A percentile compares a stretch with the other conserved stretches of the same genome.
These are phyloP conservation scores for Thalassia testudinum DNA, from an alignment of 116 monocot genomes.

Conservation along the genomic window DNA sequence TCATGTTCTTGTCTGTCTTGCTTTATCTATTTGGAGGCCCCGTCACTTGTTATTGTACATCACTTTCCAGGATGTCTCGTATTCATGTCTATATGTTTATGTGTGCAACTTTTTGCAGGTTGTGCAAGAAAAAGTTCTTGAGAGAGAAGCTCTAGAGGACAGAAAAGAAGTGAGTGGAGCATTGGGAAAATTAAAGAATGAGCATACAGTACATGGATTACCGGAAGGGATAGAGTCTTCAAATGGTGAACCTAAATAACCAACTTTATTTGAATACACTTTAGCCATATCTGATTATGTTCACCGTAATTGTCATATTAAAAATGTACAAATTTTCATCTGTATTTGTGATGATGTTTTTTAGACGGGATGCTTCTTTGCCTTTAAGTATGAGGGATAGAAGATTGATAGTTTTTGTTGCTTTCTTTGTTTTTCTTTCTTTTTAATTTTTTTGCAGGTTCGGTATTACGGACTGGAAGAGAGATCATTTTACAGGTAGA, in stretches of 20 bases:
- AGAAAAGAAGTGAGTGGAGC: background rate
- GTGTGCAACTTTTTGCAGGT: background rate
- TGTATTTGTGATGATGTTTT: background rate
- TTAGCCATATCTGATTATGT: background rate
- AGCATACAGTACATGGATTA: background rate
- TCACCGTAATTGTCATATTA: background rate
- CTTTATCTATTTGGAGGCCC: no score
- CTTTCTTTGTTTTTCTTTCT: background rate
- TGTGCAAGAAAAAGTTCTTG: background rate
- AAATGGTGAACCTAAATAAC: background rate
- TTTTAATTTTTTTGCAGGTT: background rate
- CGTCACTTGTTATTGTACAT: no score
- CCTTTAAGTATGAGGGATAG: background rate
- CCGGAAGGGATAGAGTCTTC: background rate
- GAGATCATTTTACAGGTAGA: constrained; percentile 69
- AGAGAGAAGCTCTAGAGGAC: background rate
- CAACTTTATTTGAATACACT: background rate
- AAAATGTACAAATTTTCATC: background rate
- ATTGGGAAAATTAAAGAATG: background rate
- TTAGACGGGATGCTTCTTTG: background rate
- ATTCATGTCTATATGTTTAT: no score
- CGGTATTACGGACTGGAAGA: constrained; percentile 23
- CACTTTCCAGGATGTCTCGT: no score
- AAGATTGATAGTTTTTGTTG: background rate
- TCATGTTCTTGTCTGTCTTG: no score